These are phyloP conservation scores for Globisporangium lucens DNA, from an alignment of 352 stramenopile genomes.

Conservation along the genomic window DNA sequence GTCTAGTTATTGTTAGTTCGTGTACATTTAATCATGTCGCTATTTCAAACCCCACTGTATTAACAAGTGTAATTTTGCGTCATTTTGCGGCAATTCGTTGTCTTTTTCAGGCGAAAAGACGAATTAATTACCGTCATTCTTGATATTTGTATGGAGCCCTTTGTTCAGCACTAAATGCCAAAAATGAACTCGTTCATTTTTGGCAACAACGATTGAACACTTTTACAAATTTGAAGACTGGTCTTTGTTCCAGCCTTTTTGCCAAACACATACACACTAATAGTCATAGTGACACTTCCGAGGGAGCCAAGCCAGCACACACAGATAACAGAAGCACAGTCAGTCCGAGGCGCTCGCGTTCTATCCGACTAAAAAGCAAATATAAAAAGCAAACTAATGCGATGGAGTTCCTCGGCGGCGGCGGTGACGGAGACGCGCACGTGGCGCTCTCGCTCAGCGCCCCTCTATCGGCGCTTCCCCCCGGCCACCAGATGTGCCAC, in stretches of 20 bases:
- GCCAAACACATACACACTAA: too few relatives aligned
- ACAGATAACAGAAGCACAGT: not conserved
- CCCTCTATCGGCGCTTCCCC: constrained; percentile 15
- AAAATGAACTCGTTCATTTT: too few relatives aligned
- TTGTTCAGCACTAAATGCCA: too few relatives aligned
- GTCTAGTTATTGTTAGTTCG: too few relatives aligned
- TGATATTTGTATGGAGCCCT: too few relatives aligned
- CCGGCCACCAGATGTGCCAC: constrained; percentile 23
- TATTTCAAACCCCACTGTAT: not conserved
- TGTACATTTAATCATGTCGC: not conserved
- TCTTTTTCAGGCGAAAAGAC: not conserved
- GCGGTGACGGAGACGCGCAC: constrained; percentile 2
- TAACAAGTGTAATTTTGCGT: not conserved
- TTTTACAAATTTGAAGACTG: not conserved
- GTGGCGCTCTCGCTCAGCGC: not conserved
- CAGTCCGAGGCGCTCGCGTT: not conserved
- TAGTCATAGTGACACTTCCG: too few relatives aligned
- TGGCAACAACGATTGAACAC: too few relatives aligned
- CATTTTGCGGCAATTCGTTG: too few relatives aligned
- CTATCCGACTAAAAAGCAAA: not conserved
- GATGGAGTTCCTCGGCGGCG: constrained; percentile 2
- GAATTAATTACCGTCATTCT: constrained; percentile 9
- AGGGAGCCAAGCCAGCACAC: not conserved
- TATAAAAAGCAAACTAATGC: not conserved
- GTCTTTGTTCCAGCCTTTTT: too few relatives aligned